Evolutionary conservation across 768 basidiomycete genomes (phyloP).

Genomic region (Tephrocybe rancida): DNA sequence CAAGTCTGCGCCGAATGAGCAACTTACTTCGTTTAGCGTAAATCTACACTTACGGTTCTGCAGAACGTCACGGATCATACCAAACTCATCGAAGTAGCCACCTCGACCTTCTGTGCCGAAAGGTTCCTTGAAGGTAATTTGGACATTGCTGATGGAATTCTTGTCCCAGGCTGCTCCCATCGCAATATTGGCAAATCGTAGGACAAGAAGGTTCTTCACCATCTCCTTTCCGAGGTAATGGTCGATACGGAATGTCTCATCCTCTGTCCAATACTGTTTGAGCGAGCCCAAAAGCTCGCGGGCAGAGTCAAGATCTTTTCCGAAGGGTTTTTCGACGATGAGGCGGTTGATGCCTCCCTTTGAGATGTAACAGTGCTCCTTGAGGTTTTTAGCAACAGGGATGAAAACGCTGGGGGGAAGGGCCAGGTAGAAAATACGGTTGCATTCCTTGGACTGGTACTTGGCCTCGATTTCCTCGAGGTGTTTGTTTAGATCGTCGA

Average conservation of each 20-base stretch:
- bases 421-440: slow-evolving; percentile 96
- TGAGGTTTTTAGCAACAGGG: slow-evolving; percentile 82
- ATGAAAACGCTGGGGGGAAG: slow-evolving; percentile 97
- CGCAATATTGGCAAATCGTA: slow-evolving; percentile 94
- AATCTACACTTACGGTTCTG: slow-evolving; percentile 87
- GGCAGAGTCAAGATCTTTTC: slow-evolving; percentile 89
- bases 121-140: slow-evolving; percentile 99
- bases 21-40: slow-evolving; percentile 13
- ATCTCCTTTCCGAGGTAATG: slow-evolving; percentile 99
- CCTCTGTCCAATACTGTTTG: slow-evolving; percentile 90
- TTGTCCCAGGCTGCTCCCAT: slow-evolving; percentile 92
- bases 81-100: slow-evolving; percentile 99
- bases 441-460: slow-evolving; percentile 62
- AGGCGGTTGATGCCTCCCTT: slow-evolving; percentile 81
- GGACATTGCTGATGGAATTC: slow-evolving; percentile 94
- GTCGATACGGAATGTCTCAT: slow-evolving; percentile 99
- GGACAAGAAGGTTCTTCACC: slow-evolving; percentile 97
- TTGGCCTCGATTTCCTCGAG: slow-evolving; percentile 76
- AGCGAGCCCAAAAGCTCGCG: slow-evolving; percentile 75
- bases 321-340: slow-evolving; percentile 98
- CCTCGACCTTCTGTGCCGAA: slow-evolving; percentile 99
- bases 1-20: slow-evolving; percentile 60
- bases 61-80: slow-evolving; percentile 95
- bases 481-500: slow-evolving; percentile 74
- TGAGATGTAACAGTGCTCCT: slow-evolving; percentile 74